Base-by-base conservation (phyloP, 331 rosid species). In the Pyracantha coccinea region DNA sequence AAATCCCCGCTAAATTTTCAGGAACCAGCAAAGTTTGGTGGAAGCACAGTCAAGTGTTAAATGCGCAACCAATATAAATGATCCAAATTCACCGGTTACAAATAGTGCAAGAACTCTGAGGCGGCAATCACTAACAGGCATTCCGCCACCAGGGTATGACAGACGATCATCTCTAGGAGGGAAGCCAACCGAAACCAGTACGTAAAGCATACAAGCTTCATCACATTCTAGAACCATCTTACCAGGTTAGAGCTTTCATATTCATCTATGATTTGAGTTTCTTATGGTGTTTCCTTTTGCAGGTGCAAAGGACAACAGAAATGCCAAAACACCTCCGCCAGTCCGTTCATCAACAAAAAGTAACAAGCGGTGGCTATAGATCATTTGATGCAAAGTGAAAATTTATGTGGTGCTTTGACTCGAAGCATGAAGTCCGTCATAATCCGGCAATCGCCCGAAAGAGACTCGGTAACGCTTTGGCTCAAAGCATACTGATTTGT, bases 121-220 rank as follows among this genome's bases (percentile, higher is more conserved):
- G 87, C 83, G 97, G 83, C 91, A 87, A 80, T 92, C 97, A 21
- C 83, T 94, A 23, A 92, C 93, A 0, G 97, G 96, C 31, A 85
- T 86, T 75, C 88, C 50, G 64, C 25, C 80, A 44, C 66, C 83
- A 21, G 89, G 84, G 17, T 47, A 83, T 3, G 83, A 74, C 68
- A 84, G 96, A 29, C 87, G 95, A 80, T 83, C 96, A 66, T 93
- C 96, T 21, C 85, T 93, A 16, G 98, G 90, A 83, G 98, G 90
- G 54, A 91, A 90, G 77, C 76, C 92, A 66, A 72, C 20, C 25
- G 80, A 81, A 53, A 80, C 83, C 29, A 28, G 90, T 94, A 66
- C 84, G 92, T 76, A 69, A 67, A 81, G 66, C 60, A 17, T 32
- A 66, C 45, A 32, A 78, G 69, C 41, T 41, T 33, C 67, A 50